phyloP scores from a whole-genome alignment of 441 rosid species.

The Pelargonium fulgidum region DNA sequence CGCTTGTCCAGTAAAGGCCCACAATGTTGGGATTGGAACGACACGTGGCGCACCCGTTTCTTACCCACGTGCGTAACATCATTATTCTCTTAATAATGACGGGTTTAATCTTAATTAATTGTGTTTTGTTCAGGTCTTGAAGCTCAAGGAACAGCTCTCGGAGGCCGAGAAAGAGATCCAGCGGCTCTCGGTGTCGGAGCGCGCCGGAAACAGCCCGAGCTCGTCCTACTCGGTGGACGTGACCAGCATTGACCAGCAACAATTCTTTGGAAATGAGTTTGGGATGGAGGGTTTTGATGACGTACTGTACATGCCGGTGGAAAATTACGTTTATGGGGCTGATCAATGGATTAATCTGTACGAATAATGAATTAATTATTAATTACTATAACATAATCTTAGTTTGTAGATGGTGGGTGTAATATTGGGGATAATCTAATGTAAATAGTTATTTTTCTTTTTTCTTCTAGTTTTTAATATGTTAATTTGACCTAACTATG shows the following conservation, averaged over 20 bases:
- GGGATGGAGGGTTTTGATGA: neutral
- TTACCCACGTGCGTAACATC: neutral
- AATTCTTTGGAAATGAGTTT: neutral
- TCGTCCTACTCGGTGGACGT: constrained; percentile 6
- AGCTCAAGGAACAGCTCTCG: neutral
- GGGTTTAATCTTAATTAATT: neutral
- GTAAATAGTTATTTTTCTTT: neutral
- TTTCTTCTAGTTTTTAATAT: neutral
- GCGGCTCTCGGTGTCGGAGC: neutral
- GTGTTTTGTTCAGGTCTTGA: neutral
- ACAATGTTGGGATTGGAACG: neutral
- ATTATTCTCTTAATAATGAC: neutral
- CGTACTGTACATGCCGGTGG: neutral
- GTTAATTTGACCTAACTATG: neutral
- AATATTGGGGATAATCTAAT: neutral
- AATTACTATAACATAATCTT: neutral
- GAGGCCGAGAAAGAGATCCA: neutral
- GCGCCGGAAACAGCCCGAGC: neutral
- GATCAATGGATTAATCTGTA: neutral
- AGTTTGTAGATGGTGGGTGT: constrained; percentile 5
- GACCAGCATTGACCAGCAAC: neutral
- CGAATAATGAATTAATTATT: neutral
- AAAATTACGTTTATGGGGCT: neutral
- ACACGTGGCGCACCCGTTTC: neutral
- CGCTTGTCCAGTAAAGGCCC: neutral